Percentiles rank a stretch among this genome's conserved stretches.
Conservation (phyloP, 371 early-diverging fungal genomes). For the Apophysomyces trapeziformis region DNA sequence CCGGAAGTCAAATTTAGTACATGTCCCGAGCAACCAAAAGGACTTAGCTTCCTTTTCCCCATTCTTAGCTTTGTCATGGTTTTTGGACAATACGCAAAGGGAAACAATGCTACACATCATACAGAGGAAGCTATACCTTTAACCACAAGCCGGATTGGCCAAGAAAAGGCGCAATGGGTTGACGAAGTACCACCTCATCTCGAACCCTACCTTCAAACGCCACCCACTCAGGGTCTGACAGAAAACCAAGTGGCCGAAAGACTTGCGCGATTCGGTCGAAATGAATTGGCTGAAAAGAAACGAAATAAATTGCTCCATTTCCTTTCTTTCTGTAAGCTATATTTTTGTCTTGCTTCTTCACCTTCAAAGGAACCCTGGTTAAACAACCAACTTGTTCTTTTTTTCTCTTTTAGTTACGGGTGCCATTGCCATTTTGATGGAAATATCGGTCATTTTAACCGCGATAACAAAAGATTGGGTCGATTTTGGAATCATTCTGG, state of each 20-base stretch:
- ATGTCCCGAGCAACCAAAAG: too few species aligned
- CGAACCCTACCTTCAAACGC: constrained; percentile 73
- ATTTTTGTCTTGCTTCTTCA: too few species aligned
- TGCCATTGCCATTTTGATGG: constrained; percentile 88
- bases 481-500: constrained; percentile 87
- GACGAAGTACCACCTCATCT: constrained; percentile 75
- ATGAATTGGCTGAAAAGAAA: constrained; percentile 82
- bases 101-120: not conserved
- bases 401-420: constrained; percentile 66
- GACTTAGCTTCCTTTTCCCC: too few species aligned
- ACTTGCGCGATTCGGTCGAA: constrained; percentile 67
- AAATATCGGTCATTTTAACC: constrained; percentile 75
- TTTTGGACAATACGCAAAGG: not conserved
- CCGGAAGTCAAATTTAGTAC: too few species aligned
- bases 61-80: not conserved
- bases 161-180: constrained; percentile 24
- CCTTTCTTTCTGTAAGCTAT: constrained; percentile 71
- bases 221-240: constrained; percentile 67
- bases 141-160: not conserved
- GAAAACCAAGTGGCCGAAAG: constrained; percentile 62
- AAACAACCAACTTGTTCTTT: not conserved
- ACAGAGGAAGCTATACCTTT: not conserved
- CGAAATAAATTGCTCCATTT: constrained; percentile 87
- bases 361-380: too few species aligned
- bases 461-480: constrained; percentile 77